Conservation (phyloP, 257 asterid genomes). For the Nyctanthes arbortristis region DNA sequence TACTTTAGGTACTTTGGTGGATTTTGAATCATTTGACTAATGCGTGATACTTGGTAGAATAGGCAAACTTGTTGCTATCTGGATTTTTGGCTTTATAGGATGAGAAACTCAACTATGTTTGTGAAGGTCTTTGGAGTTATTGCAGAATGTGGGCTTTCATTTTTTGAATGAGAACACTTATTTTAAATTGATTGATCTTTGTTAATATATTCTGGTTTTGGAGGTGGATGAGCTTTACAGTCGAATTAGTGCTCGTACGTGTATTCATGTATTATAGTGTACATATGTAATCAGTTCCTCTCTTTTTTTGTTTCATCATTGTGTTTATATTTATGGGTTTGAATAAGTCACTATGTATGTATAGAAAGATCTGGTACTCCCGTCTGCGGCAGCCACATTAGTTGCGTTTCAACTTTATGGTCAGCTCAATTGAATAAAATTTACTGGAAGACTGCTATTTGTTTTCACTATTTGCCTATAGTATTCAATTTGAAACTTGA, state of each 20-base stretch:
- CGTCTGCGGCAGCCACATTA: not conserved
- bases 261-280: not conserved
- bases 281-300: not conserved
- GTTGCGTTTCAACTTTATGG: not conserved
- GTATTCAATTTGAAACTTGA: not conserved
- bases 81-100: not conserved
- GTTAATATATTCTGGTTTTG: not conserved
- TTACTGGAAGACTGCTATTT: not conserved
- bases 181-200: not conserved
- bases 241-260: no score
- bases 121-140: not conserved
- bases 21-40: no score
- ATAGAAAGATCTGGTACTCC: not conserved
- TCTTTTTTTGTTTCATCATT: not conserved
- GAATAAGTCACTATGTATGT: no score
- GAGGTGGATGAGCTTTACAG: not conserved
- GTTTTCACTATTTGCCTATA: not conserved
- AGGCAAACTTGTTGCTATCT: no score
- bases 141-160: not conserved
- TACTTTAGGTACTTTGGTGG: no score
- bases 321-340: not conserved
- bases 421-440: not conserved
- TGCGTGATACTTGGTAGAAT: no score
- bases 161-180: not conserved
- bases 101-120: conserved; percentile 4